These are phyloP conservation scores for Exsudoporus frostii DNA, from an alignment of 768 basidiomycete genomes.

Conservation along the genomic window DNA sequence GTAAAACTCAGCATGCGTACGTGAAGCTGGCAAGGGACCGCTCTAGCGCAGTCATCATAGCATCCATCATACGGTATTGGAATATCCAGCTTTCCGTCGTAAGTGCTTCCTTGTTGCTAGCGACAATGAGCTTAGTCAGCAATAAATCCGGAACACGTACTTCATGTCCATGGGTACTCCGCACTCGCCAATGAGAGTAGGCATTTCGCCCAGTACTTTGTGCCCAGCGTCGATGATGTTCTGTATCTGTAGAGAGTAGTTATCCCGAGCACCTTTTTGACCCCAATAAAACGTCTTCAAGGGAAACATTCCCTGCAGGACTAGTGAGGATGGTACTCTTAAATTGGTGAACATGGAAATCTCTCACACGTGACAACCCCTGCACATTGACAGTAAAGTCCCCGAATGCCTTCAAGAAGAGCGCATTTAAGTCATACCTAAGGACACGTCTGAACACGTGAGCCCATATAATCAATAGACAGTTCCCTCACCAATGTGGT, in stretches of 20 bases:
- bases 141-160: slow-evolving; percentile 41
- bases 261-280: slow-evolving; percentile 72
- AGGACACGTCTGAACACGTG: not conserved
- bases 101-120: slow-evolving; percentile 71
- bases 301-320: slow-evolving; percentile 76
- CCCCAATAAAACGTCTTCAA: slow-evolving; percentile 86
- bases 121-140: not conserved
- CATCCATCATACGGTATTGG: slow-evolving; percentile 95
- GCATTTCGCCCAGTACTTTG: slow-evolving; percentile 70
- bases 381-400: slow-evolving; percentile 92
- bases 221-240: slow-evolving; percentile 74
- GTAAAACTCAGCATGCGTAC: slow-evolving; percentile 43
- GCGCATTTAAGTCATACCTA: slow-evolving; percentile 89
- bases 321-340: slow-evolving; percentile 5
- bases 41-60: slow-evolving; percentile 82
- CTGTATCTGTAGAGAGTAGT: slow-evolving; percentile 77
- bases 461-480: not conserved
- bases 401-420: slow-evolving; percentile 83
- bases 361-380: slow-evolving; percentile 75
- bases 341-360: not conserved
- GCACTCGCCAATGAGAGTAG: slow-evolving; percentile 87
- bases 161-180: slow-evolving; percentile 98
- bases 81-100: slow-evolving; percentile 67
- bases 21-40: slow-evolving; percentile 77
- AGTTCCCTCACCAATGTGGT: slow-evolving; percentile 62